phyloP scores from a whole-genome alignment of 1,284 basidiomycete genomes.

The Fomes fomentarius region DNA sequence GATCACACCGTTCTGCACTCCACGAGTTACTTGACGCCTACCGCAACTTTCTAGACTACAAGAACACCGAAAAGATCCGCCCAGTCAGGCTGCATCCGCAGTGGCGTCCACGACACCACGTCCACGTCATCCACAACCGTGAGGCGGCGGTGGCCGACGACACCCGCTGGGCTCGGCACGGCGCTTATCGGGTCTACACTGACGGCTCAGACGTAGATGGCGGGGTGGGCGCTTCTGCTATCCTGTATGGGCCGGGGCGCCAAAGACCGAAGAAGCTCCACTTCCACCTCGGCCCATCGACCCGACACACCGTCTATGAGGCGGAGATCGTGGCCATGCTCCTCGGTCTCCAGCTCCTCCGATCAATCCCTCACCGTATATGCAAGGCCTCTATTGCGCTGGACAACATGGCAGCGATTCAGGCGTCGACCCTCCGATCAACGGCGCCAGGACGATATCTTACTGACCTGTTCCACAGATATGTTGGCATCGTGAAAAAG shows the following conservation, averaged over 20 bases:
- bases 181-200: conserved; percentile 10
- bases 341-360: conserved; percentile 13
- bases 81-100: conserved; percentile 10
- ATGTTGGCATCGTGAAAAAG: not conserved
- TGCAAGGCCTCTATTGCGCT: conserved; percentile 2
- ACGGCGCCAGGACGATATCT: conserved; percentile 3
- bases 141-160: not conserved
- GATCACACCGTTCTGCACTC: conserved; percentile 20
- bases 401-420: conserved; percentile 16
- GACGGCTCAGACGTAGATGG: conserved; percentile 23
- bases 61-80: conserved; percentile 15
- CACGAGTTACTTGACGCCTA: conserved; percentile 27
- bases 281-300: conserved; percentile 26
- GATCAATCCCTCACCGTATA: not conserved
- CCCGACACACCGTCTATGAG: conserved; percentile 36
- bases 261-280: conserved; percentile 5
- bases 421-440: not conserved
- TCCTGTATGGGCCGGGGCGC: conserved; percentile 3
- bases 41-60: not conserved
- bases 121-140: too few species aligned
- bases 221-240: conserved; percentile 4
- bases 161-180: not conserved
- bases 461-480: conserved; percentile 8
- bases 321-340: conserved; percentile 32
- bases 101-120: not conserved